These are phyloP conservation scores for Hypholoma fasciculare DNA, from an alignment of 768 basidiomycete species.

Conservation along the genomic window DNA sequence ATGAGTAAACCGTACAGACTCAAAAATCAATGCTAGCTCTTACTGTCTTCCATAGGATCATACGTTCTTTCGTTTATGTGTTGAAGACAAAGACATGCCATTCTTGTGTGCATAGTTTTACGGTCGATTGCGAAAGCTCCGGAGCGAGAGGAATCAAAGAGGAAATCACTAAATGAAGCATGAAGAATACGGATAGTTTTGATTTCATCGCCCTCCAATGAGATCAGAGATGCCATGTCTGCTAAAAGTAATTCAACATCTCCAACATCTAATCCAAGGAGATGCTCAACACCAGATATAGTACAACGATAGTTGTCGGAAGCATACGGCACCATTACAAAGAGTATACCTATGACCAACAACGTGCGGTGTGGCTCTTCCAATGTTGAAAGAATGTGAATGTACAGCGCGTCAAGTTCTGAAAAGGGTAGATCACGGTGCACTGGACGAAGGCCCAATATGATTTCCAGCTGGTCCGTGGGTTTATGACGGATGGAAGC, in stretches of 20 bases:
- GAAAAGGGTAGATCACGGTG: not conserved
- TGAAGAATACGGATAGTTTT: not conserved
- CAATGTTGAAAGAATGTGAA: not conserved
- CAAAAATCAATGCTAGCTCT: too few species aligned
- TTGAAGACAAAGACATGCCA: too few species aligned
- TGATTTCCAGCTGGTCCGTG: not conserved
- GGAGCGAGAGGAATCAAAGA: conserved; percentile 5
- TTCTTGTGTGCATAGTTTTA: too few species aligned
- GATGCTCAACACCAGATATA: not conserved
- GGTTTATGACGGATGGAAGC: conserved; percentile 1
- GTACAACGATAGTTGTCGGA: too few species aligned
- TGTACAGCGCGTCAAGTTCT: conserved; percentile 11
- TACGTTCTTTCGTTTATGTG: too few species aligned
- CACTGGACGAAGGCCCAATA: not conserved
- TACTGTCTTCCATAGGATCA: too few species aligned
- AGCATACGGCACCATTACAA: too few species aligned
- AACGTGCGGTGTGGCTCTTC: not conserved
- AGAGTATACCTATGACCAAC: not conserved
- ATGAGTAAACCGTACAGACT: too few species aligned
- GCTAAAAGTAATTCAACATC: not conserved
- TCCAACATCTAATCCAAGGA: not conserved
- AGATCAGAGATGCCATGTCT: not conserved
- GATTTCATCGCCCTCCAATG: not conserved
- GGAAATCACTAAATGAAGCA: conserved; percentile 12
- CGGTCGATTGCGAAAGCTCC: not conserved